Evolutionary conservation across 2,329 filamentous ascomycete genomes (phyloP).

Genomic region (Podosphaera fusca): DNA sequence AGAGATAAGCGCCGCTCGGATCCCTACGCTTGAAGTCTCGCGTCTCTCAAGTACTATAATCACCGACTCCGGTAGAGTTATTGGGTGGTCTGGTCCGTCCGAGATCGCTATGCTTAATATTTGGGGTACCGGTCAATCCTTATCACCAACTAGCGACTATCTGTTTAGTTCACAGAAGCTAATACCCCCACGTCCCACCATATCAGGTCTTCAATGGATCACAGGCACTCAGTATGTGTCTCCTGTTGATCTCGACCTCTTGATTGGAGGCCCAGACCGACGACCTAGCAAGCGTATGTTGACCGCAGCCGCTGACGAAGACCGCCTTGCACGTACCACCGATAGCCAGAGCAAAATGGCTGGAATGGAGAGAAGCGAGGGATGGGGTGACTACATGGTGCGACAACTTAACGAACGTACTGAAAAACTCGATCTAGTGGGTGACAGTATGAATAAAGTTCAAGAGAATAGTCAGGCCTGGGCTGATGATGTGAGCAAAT

Average conservation of each 20-base stretch:
- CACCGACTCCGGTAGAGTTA: slow-evolving; percentile 55
- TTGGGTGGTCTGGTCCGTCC: slow-evolving; percentile 74
- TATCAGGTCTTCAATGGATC: slow-evolving; percentile 91
- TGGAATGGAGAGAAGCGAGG: slow-evolving; percentile 23
- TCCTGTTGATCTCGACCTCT: slow-evolving; percentile 63
- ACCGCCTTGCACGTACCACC: slow-evolving; percentile 29
- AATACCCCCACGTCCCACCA: slow-evolving; percentile 66
- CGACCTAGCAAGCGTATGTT: slow-evolving; percentile 78
- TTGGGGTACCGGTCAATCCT: slow-evolving; percentile 50
- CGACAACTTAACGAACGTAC: slow-evolving; percentile 77
- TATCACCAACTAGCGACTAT: slow-evolving; percentile 42
- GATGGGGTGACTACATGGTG: slow-evolving; percentile 59
- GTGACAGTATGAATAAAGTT: slow-evolving; percentile 64
- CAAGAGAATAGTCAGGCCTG: slow-evolving; percentile 63
- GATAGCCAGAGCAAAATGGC: slow-evolving; percentile 13
- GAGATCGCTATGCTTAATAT: slow-evolving; percentile 66
- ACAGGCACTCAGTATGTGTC: slow-evolving; percentile 82
- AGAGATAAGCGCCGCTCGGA: slow-evolving; percentile 47
- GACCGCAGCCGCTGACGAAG: slow-evolving; percentile 53
- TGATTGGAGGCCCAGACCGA: slow-evolving; percentile 74
- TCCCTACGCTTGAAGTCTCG: slow-evolving; percentile 50
- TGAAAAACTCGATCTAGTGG: slow-evolving; percentile 62
- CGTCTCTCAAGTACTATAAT: slow-evolving; percentile 49
- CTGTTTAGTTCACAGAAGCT: slow-evolving; percentile 56
- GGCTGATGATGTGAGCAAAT: slow-evolving; percentile 76